Percentiles rank a stretch among this genome's conserved stretches.
Conservation (phyloP, 768 basidiomycete genomes). For the Rhizopogon salebrosus region DNA sequence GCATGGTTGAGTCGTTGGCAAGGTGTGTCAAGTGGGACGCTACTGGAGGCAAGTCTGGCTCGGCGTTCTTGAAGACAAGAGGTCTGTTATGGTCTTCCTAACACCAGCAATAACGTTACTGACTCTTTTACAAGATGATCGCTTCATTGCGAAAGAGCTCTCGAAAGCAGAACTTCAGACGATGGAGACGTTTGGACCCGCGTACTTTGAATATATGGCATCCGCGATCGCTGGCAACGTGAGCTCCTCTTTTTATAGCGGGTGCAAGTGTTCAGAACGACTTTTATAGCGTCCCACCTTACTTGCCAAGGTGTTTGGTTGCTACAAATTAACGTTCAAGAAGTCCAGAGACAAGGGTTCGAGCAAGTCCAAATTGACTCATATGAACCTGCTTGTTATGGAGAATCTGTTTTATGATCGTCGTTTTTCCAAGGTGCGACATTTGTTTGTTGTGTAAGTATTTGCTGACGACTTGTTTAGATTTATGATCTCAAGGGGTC, state of each 20-base stretch:
- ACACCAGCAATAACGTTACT: background rate
- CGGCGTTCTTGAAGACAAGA: slow-evolving; percentile 92
- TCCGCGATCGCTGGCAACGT: slow-evolving; percentile 86
- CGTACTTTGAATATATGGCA: slow-evolving; percentile 97
- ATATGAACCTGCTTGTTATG: slow-evolving; percentile 97
- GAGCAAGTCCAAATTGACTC: slow-evolving; percentile 70
- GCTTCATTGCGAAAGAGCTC: slow-evolving; percentile 97
- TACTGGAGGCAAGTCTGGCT: slow-evolving; percentile 93
- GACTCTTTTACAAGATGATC: slow-evolving; percentile 62
- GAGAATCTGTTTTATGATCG: slow-evolving; percentile 95
- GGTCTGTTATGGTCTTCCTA: slow-evolving; percentile 41
- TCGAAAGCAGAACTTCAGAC: slow-evolving; percentile 88
- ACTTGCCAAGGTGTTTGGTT: slow-evolving; percentile 94
- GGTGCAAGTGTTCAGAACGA: background rate
- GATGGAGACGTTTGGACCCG: slow-evolving; percentile 94
- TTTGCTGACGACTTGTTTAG: slow-evolving; percentile 32
- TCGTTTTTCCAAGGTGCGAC: slow-evolving; percentile 75
- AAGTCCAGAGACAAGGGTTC: slow-evolving; percentile 66
- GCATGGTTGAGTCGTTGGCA: slow-evolving; percentile 89
- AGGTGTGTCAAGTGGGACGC: slow-evolving; percentile 96
- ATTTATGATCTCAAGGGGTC: slow-evolving; percentile 98
- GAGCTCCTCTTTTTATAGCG: slow-evolving; percentile 21
- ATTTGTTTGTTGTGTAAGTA: background rate
- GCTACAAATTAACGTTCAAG: slow-evolving; percentile 89
- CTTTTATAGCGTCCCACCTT: slow-evolving; percentile 77